Base-by-base conservation (phyloP, 768 basidiomycete genomes). In the Cubamyces lactineus region DNA sequence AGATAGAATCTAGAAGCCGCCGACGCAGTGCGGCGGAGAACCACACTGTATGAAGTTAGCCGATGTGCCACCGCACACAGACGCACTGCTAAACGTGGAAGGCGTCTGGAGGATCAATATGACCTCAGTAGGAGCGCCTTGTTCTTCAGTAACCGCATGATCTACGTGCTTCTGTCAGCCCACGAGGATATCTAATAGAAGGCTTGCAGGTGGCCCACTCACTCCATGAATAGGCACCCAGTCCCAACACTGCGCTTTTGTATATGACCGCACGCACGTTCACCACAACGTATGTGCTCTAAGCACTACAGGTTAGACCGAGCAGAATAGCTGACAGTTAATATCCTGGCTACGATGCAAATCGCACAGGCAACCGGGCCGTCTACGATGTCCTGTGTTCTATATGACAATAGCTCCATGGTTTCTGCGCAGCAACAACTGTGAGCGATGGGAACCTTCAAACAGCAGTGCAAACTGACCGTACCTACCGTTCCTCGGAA, bases 131-230 rank as follows among this genome's bases (percentile, higher is more conserved):
- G 56, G 56, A n/a, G 46, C 39, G 21, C 38, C 46, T 57, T 57
- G 56, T 57, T 46, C 23, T 5, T 40, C 42, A 45, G 40, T 11
- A 30, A 23, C 34, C 19, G 16, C 19, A 21, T 43, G 17, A 43
- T 43, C 42, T 19, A 16, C 19, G 9, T 16, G 19, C 50, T 46
- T 55, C 53, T 9, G 26, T 16, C 40, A 16, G 13, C 8, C 30
- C 54, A 56, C 45, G 54, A 46, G 45, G 54, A n/a, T 56, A 56
- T 47, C 19, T 19, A 47, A 23, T 30, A 56, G 53, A 56, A 47
- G 30, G n/a, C 6, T 8, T 16, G 16, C 45, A 15, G 12, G 52
- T 42, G 42, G 40, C 6, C 24, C 34, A 34, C 34, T 34, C 11
- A 34, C 34, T 34, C 34, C 34, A 11, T 34, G 34, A 34, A 34